These are phyloP conservation scores for Calonectria multiphialidica DNA, from an alignment of 2,329 filamentous ascomycete genomes.

Conservation along the genomic window DNA sequence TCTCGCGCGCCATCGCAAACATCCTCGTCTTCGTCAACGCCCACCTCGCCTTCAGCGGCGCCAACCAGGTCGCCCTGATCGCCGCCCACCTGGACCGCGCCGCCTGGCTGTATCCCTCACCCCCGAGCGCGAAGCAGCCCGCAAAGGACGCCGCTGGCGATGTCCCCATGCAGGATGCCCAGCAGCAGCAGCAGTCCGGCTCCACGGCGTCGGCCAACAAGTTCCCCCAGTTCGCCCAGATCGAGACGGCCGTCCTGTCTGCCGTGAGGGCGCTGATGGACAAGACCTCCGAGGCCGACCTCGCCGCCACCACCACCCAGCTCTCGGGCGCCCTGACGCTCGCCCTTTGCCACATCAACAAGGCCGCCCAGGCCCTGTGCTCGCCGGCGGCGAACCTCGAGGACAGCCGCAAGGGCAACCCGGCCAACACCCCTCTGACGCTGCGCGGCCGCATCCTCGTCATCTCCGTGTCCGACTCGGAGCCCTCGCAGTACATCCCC, in stretches of 20 bases:
- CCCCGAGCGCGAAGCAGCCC: slow-evolving; percentile 47
- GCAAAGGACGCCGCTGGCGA: slow-evolving; percentile 59
- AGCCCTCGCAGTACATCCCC: slow-evolving; percentile 93
- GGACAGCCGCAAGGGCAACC: slow-evolving; percentile 49
- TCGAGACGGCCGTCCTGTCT: slow-evolving; percentile 83
- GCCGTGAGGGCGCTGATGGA: slow-evolving; percentile 81
- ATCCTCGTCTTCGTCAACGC: slow-evolving; percentile 97
- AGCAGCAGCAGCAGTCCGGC: slow-evolving; percentile 49
- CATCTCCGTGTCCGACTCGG: slow-evolving; percentile 86
- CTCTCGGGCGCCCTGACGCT: slow-evolving; percentile 92
- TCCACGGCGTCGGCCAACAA: slow-evolving; percentile 78
- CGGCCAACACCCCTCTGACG: slow-evolving; percentile 45
- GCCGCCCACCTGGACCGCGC: slow-evolving; percentile 90
- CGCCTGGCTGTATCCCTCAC: slow-evolving; percentile 86
- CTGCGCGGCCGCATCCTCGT: slow-evolving; percentile 80
- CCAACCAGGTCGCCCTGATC: slow-evolving; percentile 92
- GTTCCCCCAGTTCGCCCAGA: slow-evolving; percentile 89
- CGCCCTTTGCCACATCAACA: slow-evolving; percentile 91
- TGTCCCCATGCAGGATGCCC: slow-evolving; percentile 67
- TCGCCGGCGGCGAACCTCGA: slow-evolving; percentile 63
- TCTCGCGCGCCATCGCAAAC: slow-evolving; percentile 87
- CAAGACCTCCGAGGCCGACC: slow-evolving; percentile 73
- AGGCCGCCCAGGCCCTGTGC: slow-evolving; percentile 75
- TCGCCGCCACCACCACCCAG: slow-evolving; percentile 84
- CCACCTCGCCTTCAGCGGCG: slow-evolving; percentile 92